phyloP scores from a whole-genome alignment of 2,329 filamentous ascomycete genomes.

The Xylaria sp. region DNA sequence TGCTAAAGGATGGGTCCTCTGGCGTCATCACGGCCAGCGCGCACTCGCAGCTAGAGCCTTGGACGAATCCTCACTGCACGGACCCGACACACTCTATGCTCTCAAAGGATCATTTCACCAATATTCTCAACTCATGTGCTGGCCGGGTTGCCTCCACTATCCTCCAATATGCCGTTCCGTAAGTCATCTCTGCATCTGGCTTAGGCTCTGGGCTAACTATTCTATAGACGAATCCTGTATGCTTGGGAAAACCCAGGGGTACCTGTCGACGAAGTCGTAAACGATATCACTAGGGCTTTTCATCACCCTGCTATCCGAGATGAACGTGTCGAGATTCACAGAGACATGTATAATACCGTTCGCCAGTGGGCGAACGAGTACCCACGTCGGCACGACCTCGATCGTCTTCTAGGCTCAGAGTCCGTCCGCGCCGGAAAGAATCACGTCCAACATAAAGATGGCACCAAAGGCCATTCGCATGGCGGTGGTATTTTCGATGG shows the following conservation, averaged over 20 bases:
- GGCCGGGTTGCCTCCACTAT: conserved; percentile 75
- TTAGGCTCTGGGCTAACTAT: conserved; percentile 29
- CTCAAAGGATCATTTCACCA: conserved; percentile 84
- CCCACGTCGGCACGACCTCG: conserved; percentile 69
- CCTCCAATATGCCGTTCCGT: conserved; percentile 85
- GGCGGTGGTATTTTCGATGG: conserved; percentile 47
- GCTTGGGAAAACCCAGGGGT: conserved; percentile 91
- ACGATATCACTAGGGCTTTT: conserved; percentile 82
- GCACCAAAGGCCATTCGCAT: conserved; percentile 44
- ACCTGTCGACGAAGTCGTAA: conserved; percentile 79
- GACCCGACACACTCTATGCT: conserved; percentile 84
- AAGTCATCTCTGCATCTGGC: conserved; percentile 42
- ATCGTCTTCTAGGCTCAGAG: conserved; percentile 78
- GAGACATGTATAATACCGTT: conserved; percentile 87
- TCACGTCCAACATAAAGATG: conserved; percentile 61
- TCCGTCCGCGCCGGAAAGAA: conserved; percentile 85
- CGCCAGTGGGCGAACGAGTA: conserved; percentile 78
- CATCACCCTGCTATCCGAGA: conserved; percentile 88
- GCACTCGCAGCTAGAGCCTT: conserved; percentile 78
- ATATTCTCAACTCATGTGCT: conserved; percentile 77
- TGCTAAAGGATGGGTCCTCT: conserved; percentile 84
- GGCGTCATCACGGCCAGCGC: conserved; percentile 71
- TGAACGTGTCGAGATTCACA: conserved; percentile 77
- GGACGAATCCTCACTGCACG: conserved; percentile 75
- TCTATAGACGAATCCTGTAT: conserved; percentile 73